These are phyloP conservation scores for Alnus glutinosa DNA, from an alignment of 306 rosid genomes.

Conservation along the genomic window DNA sequence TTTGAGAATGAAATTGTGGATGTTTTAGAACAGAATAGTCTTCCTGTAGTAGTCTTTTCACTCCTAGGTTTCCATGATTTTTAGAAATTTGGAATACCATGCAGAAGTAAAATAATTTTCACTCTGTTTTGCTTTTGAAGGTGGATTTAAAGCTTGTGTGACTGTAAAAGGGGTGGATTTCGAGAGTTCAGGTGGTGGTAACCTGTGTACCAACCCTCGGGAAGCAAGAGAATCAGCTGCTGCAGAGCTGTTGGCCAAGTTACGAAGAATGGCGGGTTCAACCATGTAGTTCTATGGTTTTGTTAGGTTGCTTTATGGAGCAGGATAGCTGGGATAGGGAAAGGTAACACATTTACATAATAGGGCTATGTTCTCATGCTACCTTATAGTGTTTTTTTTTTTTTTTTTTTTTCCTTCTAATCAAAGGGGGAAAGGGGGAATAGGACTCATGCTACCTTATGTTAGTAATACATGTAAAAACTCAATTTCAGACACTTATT, in stretches of 20 bases:
- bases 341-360: too few species aligned
- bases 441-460: too few species aligned
- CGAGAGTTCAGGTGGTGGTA: conserved; percentile 42
- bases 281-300: not conserved
- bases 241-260: conserved; percentile 31
- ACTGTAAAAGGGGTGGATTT: conserved; percentile 58
- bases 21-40: too few species aligned
- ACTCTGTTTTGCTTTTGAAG: conserved; percentile 34
- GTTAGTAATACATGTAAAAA: too few species aligned
- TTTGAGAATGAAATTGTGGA: not conserved
- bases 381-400: too few species aligned
- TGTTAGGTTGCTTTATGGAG: not conserved
- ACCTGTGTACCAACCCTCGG: conserved; percentile 25
- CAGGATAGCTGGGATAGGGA: too few species aligned
- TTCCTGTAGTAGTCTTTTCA: too few species aligned
- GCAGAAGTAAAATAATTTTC: not conserved
- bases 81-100: not conserved
- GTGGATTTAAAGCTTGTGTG: conserved; percentile 57
- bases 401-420: too few species aligned
- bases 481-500: too few species aligned
- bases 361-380: too few species aligned
- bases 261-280: conserved; percentile 22
- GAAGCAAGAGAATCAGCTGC: conserved; percentile 67
- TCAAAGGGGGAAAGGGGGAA: too few species aligned
- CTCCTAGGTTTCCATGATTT: too few species aligned